These are phyloP conservation scores for Tilletia walkeri DNA, from an alignment of 1,284 basidiomycete genomes.

Conservation along the genomic window DNA sequence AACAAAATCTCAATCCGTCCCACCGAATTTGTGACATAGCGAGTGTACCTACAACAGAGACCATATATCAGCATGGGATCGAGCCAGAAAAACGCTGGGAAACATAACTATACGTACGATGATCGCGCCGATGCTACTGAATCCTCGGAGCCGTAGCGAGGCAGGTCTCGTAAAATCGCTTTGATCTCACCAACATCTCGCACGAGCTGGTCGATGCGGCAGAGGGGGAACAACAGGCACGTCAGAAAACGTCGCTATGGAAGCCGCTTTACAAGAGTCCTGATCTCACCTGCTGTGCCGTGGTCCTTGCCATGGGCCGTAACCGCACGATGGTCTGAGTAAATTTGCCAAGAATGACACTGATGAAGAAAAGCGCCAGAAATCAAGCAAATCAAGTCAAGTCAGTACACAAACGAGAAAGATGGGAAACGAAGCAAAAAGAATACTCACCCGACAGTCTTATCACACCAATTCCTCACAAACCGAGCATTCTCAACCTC, in stretches of 20 bases:
- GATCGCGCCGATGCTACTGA: background rate
- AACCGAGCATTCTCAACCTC: constrained; percentile 53
- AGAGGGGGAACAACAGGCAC: background rate
- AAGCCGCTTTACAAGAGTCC: background rate
- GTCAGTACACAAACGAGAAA: too few species aligned
- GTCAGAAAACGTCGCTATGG: background rate
- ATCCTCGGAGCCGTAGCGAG: constrained; percentile 39
- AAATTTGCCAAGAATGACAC: constrained; percentile 33
- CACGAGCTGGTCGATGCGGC: background rate
- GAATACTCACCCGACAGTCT: constrained; percentile 32
- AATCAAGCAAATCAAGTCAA: too few species aligned
- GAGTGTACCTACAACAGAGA: constrained; percentile 30
- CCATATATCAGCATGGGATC: background rate
- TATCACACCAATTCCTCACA: constrained; percentile 52
- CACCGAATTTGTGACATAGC: constrained; percentile 38
- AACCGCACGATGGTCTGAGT: constrained; percentile 40
- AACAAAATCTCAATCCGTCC: constrained; percentile 40
- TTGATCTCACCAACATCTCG: constrained; percentile 38
- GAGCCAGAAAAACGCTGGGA: background rate
- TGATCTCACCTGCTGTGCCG: constrained; percentile 39
- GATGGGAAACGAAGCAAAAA: background rate
- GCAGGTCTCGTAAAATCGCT: constrained; percentile 41
- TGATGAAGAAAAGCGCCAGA: background rate
- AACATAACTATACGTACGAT: background rate
- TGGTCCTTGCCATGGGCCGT: constrained; percentile 35